Conservation (phyloP, 805 yeast species). For the Candida tammaniensis region DNA sequence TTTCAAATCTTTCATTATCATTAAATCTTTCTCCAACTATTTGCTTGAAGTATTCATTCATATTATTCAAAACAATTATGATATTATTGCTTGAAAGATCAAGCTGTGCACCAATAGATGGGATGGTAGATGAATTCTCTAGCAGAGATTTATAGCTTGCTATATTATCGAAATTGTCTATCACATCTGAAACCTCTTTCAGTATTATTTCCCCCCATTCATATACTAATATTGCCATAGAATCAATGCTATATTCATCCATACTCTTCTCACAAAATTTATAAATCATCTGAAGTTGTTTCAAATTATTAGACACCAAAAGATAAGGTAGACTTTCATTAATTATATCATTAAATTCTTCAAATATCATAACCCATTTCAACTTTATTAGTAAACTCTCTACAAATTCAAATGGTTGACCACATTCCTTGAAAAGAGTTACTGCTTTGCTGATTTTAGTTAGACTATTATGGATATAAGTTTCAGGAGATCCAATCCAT, state of each 20-base stretch:
- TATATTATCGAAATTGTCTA: neutral
- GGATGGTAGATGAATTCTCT: too few relatives aligned
- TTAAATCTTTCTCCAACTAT: conserved; percentile 11
- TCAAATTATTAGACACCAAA: conserved; percentile 9
- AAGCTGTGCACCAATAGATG: too few relatives aligned
- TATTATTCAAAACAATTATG: neutral
- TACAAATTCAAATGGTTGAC: conserved; percentile 16
- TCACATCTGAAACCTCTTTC: conserved; percentile 1
- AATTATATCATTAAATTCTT: conserved; percentile 21
- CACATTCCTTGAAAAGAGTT: conserved; percentile 19
- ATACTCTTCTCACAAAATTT: conserved; percentile 18
- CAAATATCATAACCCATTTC: conserved; percentile 30
- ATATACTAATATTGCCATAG: conserved; percentile 18
- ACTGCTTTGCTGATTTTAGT: conserved; percentile 16
- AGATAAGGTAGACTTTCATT: conserved; percentile 19
- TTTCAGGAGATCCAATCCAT: conserved; percentile 17
- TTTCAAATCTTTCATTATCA: conserved; percentile 21
- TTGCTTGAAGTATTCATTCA: conserved; percentile 5
- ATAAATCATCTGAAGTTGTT: conserved; percentile 17
- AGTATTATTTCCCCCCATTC: conserved; percentile 24
- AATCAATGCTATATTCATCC: conserved; percentile 19
- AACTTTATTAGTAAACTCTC: conserved; percentile 19
- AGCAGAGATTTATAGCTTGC: too few relatives aligned
- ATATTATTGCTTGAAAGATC: too few relatives aligned
- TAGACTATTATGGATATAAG: conserved; percentile 15